phyloP scores from a whole-genome alignment of 768 basidiomycete genomes.

The Rhizopogon vulgaris region DNA sequence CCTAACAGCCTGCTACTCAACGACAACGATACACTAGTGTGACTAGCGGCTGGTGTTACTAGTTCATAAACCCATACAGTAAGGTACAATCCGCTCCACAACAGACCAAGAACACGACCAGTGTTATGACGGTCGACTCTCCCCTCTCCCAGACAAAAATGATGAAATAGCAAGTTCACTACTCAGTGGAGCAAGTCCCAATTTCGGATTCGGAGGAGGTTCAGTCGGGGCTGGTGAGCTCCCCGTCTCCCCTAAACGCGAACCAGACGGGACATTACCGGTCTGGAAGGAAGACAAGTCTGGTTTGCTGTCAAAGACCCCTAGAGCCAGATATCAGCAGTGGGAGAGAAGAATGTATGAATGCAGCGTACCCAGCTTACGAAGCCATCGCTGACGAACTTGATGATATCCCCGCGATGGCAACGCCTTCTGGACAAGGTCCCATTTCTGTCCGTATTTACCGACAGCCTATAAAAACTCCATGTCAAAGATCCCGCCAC shows the following conservation, averaged over 20 bases:
- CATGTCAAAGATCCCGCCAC: not conserved
- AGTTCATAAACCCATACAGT: not conserved
- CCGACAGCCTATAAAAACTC: slow-evolving; percentile 27
- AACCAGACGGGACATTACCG: slow-evolving; percentile 10
- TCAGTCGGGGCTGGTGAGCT: slow-evolving; percentile 8
- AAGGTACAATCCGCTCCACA: not conserved
- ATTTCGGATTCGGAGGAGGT: slow-evolving; percentile 29
- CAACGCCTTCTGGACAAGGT: slow-evolving; percentile 34
- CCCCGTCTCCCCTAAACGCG: slow-evolving; percentile 5
- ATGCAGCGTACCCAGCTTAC: slow-evolving; percentile 28
- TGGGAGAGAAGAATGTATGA: not conserved
- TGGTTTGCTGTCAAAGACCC: slow-evolving; percentile 32
- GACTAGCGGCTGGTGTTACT: not conserved
- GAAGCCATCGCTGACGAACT: slow-evolving; percentile 37
- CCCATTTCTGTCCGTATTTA: slow-evolving; percentile 34
- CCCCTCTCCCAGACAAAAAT: slow-evolving; percentile 14
- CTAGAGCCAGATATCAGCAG: slow-evolving; percentile 6
- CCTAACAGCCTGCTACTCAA: not conserved
- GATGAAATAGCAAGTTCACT: slow-evolving; percentile 27
- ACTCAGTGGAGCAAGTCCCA: slow-evolving; percentile 32
- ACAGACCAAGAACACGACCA: not conserved
- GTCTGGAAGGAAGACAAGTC: slow-evolving; percentile 29
- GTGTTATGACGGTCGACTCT: slow-evolving; percentile 5
- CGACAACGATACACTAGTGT: not conserved
- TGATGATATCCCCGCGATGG: slow-evolving; percentile 37